Percentiles rank a stretch among this genome's conserved stretches.
These are phyloP conservation scores for Aegilops speltoides DNA, from an alignment of 176 grass and related monocot species.

Conservation along the genomic window DNA sequence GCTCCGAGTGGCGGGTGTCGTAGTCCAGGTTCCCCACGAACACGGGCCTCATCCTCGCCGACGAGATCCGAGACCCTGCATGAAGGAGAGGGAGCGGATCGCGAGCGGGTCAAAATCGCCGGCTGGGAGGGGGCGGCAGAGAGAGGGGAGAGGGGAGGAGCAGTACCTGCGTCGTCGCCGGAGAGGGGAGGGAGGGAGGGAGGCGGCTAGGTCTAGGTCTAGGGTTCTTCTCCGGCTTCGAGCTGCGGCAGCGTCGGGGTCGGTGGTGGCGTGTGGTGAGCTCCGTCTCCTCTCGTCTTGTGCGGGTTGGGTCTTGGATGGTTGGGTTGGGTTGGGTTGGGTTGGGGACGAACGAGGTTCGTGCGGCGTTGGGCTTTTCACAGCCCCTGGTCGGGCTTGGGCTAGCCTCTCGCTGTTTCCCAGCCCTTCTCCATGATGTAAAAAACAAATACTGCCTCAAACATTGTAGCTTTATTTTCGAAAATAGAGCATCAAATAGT, in stretches of 20 bases:
- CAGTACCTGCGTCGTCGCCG: constrained; percentile 4
- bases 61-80: constrained; percentile 1
- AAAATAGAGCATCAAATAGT: too few species aligned
- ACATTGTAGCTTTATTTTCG: too few species aligned
- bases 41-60: constrained; percentile 55
- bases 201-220: neutral
- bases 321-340: too few species aligned
- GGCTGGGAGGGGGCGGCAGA: neutral
- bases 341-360: neutral
- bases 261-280: too few species aligned
- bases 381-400: neutral
- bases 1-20: constrained; percentile 70
- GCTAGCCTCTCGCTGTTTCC: too few species aligned
- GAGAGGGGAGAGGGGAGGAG: neutral
- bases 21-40: constrained; percentile 81
- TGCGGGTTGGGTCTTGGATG: too few species aligned
- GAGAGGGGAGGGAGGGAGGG: neutral
- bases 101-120: neutral
- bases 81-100: neutral
- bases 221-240: neutral
- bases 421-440: too few species aligned
- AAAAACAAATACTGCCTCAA: too few species aligned
- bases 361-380: neutral
- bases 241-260: too few species aligned
- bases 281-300: neutral